A percentile compares a stretch with the other conserved stretches of the same genome.
phyloP scores from a whole-genome alignment of 768 basidiomycete genomes.

The Mycena albidolilacea region DNA sequence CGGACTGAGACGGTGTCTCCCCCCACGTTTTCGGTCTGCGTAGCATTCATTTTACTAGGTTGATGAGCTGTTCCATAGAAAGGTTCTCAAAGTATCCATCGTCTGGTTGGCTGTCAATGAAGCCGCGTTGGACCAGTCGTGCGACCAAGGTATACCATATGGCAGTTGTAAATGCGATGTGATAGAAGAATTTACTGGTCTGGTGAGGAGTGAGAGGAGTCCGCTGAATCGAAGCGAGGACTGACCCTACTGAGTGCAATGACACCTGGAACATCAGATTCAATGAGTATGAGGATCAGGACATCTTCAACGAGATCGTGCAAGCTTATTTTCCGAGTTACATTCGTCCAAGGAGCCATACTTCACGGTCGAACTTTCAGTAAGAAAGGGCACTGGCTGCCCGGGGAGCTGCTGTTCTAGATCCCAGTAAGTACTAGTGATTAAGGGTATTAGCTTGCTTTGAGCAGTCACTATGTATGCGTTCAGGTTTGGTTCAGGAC shows the following conservation, averaged over 20 bases:
- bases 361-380: too few species aligned
- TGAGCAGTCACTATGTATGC: too few species aligned
- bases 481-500: too few species aligned
- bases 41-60: neutral
- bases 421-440: too few species aligned
- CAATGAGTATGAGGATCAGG: constrained; percentile 13
- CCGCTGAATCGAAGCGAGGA: neutral
- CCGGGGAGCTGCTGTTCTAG: too few species aligned
- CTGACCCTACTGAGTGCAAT: constrained; percentile 15
- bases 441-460: too few species aligned
- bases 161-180: neutral
- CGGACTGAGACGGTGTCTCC: neutral
- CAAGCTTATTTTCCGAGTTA: neutral
- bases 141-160: constrained; percentile 12
- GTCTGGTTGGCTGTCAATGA: constrained; percentile 17
- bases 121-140: neutral
- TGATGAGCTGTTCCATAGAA: constrained; percentile 11
- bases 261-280: constrained; percentile 16
- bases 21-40: constrained; percentile 14
- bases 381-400: too few species aligned
- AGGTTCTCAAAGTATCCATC: neutral
- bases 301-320: constrained; percentile 17
- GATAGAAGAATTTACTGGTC: constrained; percentile 14
- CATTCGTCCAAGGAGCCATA: too few species aligned
- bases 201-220: neutral